Evolutionary conservation across 805 yeast genomes (phyloP).

Genomic region (Danielia oregonensis): DNA sequence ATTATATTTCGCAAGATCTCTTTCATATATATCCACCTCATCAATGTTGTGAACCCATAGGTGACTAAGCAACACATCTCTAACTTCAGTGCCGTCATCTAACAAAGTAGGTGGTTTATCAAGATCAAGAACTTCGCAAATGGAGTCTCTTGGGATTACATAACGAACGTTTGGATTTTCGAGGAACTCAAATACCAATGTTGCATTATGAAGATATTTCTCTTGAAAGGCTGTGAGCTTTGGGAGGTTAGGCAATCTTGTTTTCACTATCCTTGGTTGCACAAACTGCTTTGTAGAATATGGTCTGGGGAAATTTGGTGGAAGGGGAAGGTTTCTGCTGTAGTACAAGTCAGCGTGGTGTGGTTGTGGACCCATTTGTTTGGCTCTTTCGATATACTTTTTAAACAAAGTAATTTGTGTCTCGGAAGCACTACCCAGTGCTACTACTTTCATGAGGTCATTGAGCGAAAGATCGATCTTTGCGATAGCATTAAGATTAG

Average conservation of each 20-base stretch:
- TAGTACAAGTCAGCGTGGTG: conserved; percentile 33
- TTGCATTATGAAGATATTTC: conserved; percentile 62
- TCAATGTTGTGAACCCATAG: conserved; percentile 48
- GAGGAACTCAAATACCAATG: conserved; percentile 77
- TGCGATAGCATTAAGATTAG: conserved; percentile 80
- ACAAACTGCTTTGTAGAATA: conserved; percentile 8
- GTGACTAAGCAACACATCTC: conserved; percentile 46
- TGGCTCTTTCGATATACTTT: conserved; percentile 72
- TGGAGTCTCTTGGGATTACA: conserved; percentile 69
- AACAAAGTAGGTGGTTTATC: conserved; percentile 22
- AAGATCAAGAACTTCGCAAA: conserved; percentile 51
- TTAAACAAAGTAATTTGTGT: conserved; percentile 77
- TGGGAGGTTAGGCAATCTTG: conserved; percentile 39
- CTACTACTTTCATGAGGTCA: conserved; percentile 77
- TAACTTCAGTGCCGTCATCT: conserved; percentile 18
- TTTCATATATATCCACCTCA: conserved; percentile 46
- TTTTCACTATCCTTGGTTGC: conserved; percentile 15
- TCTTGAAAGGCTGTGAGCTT: conserved; percentile 76
- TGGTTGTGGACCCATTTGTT: conserved; percentile 62
- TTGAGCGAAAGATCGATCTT: conserved; percentile 64
- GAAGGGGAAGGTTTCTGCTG: conserved; percentile 15
- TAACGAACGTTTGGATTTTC: conserved; percentile 78
- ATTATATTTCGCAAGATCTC: conserved; percentile 27
- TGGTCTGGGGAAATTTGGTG: conserved; percentile 16
- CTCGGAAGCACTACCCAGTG: conserved; percentile 71